Evolutionary conservation across 1,139 yeast genomes (phyloP).

Genomic region (Blastobotrys ciferrii): DNA sequence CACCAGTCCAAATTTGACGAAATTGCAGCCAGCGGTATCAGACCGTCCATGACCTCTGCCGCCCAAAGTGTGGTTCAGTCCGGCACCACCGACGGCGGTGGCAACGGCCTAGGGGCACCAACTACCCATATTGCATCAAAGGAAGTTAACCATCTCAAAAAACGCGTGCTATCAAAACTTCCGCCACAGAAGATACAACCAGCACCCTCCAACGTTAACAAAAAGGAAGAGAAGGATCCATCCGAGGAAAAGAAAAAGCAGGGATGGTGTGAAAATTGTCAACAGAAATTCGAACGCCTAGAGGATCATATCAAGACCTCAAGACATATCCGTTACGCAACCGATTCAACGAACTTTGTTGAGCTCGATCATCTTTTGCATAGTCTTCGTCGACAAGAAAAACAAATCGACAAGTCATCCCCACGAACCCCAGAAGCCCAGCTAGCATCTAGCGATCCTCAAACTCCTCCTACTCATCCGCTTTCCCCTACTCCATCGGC

Average conservation of each 20-base stretch:
- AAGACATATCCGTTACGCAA: constrained; percentile 80
- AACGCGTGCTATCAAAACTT: constrained; percentile 5
- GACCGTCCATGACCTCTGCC: constrained; percentile 54
- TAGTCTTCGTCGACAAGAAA: constrained; percentile 11
- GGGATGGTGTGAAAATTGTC: constrained; percentile 77
- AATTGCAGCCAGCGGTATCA: constrained; percentile 78
- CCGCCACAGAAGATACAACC: background rate
- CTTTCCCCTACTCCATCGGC: background rate
- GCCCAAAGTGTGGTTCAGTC: constrained; percentile 41
- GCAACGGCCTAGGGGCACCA: background rate
- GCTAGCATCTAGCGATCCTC: background rate
- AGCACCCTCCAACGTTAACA: background rate
- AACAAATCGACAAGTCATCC: background rate
- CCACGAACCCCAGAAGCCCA: background rate
- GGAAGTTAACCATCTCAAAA: constrained; percentile 8
- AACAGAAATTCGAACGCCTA: constrained; percentile 78
- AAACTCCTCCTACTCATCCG: background rate
- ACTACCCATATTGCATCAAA: constrained; percentile 2
- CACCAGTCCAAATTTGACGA: constrained; percentile 46
- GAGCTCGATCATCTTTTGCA: constrained; percentile 57
- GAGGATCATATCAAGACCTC: constrained; percentile 70
- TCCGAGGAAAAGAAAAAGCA: constrained; percentile 8
- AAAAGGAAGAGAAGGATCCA: constrained; percentile 23
- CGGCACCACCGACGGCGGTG: constrained; percentile 25
- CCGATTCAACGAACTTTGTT: constrained; percentile 64